A percentile compares a stretch with the other conserved stretches of the same genome.
phyloP scores from a whole-genome alignment of 768 basidiomycete genomes.

The Mycena vitilis region DNA sequence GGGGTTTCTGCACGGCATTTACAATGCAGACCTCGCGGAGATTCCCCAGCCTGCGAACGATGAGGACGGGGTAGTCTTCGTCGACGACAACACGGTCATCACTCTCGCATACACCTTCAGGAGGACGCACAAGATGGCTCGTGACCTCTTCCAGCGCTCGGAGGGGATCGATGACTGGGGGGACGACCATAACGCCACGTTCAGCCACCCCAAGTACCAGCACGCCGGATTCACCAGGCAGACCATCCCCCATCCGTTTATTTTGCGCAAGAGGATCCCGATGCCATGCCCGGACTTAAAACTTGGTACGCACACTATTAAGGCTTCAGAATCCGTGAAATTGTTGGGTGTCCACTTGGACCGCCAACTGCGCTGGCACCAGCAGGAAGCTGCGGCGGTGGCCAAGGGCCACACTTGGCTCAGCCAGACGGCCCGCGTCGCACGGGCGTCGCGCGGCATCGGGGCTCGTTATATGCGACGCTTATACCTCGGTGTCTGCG shows the following conservation, averaged over 20 bases:
- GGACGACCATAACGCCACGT: background rate
- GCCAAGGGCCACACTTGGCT: too few species aligned
- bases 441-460: too few species aligned
- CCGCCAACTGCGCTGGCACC: too few species aligned
- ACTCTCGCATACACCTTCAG: background rate
- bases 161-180: background rate
- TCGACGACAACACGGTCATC: background rate
- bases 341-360: too few species aligned
- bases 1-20: slow-evolving; percentile 45
- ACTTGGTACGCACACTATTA: too few species aligned
- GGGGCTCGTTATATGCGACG: too few species aligned
- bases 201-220: background rate
- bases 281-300: too few species aligned
- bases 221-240: background rate
- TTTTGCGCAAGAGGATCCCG: background rate
- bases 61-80: background rate
- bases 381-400: too few species aligned
- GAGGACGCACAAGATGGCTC: background rate
- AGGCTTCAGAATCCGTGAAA: too few species aligned
- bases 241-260: background rate
- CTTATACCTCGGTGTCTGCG: too few species aligned
- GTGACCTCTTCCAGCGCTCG: background rate
- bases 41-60: background rate
- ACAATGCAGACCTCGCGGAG: slow-evolving; percentile 39
- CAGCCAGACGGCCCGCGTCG: too few species aligned